Evolutionary conservation across 345 rosid species (phyloP).

Genomic region (Euphorbia pulcherrima): DNA sequence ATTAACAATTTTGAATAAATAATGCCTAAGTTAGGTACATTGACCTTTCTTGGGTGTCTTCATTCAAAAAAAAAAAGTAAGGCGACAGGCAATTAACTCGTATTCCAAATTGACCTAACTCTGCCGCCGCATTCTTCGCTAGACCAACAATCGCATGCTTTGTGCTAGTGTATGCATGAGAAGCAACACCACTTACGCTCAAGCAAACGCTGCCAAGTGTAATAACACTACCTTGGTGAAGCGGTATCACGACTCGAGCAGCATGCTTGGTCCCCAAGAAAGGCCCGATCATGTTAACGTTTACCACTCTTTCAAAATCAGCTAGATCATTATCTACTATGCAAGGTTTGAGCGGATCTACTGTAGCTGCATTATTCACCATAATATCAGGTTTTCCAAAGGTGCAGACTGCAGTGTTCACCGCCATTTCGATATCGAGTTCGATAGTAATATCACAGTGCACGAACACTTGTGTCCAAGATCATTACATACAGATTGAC

Average conservation of each 20-base stretch:
- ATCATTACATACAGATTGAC: not conserved
- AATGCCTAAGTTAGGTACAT: too few relatives aligned
- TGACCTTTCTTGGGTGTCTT: too few relatives aligned
- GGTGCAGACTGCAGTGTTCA: constrained; percentile 13
- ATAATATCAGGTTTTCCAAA: constrained; percentile 35
- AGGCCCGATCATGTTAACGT: constrained; percentile 14
- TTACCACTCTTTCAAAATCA: constrained; percentile 15
- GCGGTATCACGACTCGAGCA: constrained; percentile 29
- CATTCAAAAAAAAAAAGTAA: too few relatives aligned
- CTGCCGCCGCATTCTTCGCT: constrained; percentile 12
- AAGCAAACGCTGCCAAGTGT: constrained; percentile 1
- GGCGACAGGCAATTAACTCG: constrained; percentile 25
- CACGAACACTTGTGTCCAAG: not conserved
- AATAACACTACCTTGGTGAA: constrained; percentile 19
- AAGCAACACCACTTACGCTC: not conserved
- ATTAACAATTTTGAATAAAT: too few relatives aligned
- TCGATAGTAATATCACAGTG: constrained; percentile 16
- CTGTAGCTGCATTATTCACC: constrained; percentile 32
- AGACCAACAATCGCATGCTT: constrained; percentile 6
- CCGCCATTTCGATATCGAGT: constrained; percentile 1
- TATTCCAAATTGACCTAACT: constrained; percentile 19
- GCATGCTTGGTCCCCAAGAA: constrained; percentile 36
- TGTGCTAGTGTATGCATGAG: constrained; percentile 10
- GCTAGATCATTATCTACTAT: not conserved
- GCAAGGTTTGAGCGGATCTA: not conserved